phyloP scores from a whole-genome alignment of 768 basidiomycete genomes.

The Hemileccinum impolitum region DNA sequence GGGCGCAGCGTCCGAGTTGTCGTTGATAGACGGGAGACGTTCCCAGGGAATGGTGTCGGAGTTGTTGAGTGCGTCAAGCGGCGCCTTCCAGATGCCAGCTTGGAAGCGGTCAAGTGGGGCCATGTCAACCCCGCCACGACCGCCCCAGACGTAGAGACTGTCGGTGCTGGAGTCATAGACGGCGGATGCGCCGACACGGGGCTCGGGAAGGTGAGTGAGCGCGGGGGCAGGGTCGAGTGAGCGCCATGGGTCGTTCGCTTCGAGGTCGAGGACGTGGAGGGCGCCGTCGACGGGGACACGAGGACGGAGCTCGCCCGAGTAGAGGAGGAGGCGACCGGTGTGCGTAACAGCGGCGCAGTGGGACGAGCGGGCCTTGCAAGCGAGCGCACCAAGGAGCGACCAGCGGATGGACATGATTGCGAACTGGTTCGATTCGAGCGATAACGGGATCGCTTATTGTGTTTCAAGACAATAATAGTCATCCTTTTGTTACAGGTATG shows the following conservation, averaged over 20 bases:
- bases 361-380: slow-evolving; percentile 37
- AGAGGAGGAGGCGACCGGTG: slow-evolving; percentile 32
- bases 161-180: slow-evolving; percentile 16
- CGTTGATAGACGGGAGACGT: slow-evolving; percentile 22
- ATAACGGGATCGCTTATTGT: slow-evolving; percentile 3
- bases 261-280: slow-evolving; percentile 27
- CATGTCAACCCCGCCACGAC: slow-evolving; percentile 41
- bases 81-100: slow-evolving; percentile 30
- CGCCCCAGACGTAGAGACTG: slow-evolving; percentile 42
- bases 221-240: slow-evolving; percentile 21
- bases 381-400: slow-evolving; percentile 23
- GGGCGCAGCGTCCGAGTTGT: slow-evolving; percentile 28
- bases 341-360: slow-evolving; percentile 35
- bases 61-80: slow-evolving; percentile 6
- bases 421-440: neutral
- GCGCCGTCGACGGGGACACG: slow-evolving; percentile 39
- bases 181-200: slow-evolving; percentile 24
- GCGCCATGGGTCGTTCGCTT: slow-evolving; percentile 11
- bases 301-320: slow-evolving; percentile 43
- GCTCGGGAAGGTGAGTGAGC: slow-evolving; percentile 8
- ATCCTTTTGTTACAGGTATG: slow-evolving; percentile 22
- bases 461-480: slow-evolving; percentile 2
- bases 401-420: slow-evolving; percentile 25
- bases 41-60: slow-evolving; percentile 27
- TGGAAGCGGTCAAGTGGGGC: slow-evolving; percentile 30